phyloP scores from a whole-genome alignment of 2,329 filamentous ascomycete species.

The Aspergillus sp. region DNA sequence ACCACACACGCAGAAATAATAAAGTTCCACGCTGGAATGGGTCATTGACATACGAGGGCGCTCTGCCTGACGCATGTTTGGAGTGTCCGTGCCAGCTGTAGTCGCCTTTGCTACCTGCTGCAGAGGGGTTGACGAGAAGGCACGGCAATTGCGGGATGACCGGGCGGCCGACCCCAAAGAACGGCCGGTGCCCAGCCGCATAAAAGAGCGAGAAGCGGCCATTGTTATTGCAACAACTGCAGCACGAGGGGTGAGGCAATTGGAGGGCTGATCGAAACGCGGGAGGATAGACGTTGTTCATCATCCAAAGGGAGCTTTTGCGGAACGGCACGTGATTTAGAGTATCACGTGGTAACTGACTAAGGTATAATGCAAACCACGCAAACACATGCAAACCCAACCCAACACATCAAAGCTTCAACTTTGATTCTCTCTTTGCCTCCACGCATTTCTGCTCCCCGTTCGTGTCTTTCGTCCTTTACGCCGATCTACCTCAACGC shows the following conservation, averaged over 20 bases:
- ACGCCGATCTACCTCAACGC: not conserved
- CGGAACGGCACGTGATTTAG: constrained; percentile 18
- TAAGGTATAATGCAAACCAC: constrained; percentile 14
- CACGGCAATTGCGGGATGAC: constrained; percentile 33
- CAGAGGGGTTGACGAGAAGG: constrained; percentile 42
- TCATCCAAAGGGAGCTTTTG: constrained; percentile 23
- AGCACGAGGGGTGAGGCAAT: constrained; percentile 14
- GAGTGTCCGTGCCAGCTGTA: constrained; percentile 60
- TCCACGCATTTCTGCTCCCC: constrained; percentile 18
- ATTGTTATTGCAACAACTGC: constrained; percentile 38
- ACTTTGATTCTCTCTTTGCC: constrained; percentile 23
- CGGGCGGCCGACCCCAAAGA: constrained; percentile 37
- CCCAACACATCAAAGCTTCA: constrained; percentile 23
- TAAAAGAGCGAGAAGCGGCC: constrained; percentile 46
- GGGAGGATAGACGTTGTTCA: constrained; percentile 24
- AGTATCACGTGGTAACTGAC: constrained; percentile 15
- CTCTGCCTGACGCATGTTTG: constrained; percentile 66
- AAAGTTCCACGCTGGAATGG: not conserved
- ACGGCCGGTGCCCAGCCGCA: constrained; percentile 44
- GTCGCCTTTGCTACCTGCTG: constrained; percentile 47
- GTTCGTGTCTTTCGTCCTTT: constrained; percentile 2
- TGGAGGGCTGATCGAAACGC: constrained; percentile 17
- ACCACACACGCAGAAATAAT: not conserved
- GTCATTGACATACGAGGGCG: constrained; percentile 46
- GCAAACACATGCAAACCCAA: constrained; percentile 24